Conservation (phyloP, 1,284 basidiomycete species). For the Peniophora sp. region DNA sequence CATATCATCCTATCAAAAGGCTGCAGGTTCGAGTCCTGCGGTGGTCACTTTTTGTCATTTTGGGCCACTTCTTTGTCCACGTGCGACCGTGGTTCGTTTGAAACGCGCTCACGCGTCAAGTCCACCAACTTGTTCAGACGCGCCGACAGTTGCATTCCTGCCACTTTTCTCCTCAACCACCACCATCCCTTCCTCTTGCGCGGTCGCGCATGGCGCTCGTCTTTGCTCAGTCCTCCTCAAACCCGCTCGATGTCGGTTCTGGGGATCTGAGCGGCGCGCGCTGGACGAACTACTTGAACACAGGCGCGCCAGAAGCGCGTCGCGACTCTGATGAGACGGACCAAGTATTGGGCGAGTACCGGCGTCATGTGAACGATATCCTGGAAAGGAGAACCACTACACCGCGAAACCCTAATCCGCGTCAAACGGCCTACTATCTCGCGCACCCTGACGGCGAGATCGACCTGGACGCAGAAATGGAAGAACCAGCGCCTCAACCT, state of each 20-base stretch:
- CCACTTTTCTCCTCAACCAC: too few relatives aligned
- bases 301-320: conserved; percentile 18
- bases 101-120: too few relatives aligned
- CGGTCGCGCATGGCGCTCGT: conserved; percentile 18
- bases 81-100: too few relatives aligned
- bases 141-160: too few relatives aligned
- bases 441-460: conserved; percentile 21
- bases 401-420: background rate
- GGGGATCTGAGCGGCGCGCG: conserved; percentile 48
- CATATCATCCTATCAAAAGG: conserved; percentile 57
- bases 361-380: conserved; percentile 41
- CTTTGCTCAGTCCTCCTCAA: conserved; percentile 72
- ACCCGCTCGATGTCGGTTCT: conserved; percentile 65
- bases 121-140: too few relatives aligned
- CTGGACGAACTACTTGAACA: conserved; percentile 32
- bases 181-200: too few relatives aligned
- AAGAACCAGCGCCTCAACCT: conserved; percentile 17
- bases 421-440: conserved; percentile 8
- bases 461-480: conserved; percentile 43
- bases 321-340: conserved; percentile 42
- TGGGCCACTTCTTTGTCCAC: too few relatives aligned
- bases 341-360: conserved; percentile 42
- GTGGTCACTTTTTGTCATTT: conserved; percentile 45
- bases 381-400: conserved; percentile 19
- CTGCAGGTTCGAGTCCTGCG: conserved; percentile 88